Percentiles rank a stretch among this genome's conserved stretches.
Evolutionary conservation across 306 rosid species (phyloP).

Genomic region (Luffa aegyptiaca): DNA sequence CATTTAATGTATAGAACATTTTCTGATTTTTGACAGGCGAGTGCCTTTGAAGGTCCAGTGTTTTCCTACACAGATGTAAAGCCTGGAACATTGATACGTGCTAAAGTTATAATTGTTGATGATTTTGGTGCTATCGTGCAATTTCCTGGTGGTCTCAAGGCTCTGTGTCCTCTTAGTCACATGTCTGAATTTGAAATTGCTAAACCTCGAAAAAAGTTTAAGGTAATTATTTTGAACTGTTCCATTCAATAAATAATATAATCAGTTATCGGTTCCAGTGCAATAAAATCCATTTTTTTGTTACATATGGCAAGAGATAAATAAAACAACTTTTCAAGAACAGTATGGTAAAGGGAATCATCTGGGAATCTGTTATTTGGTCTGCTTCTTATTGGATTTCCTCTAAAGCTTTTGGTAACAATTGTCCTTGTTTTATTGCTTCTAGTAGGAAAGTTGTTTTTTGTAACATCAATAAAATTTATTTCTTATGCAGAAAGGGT

Average conservation of each 20-base stretch:
- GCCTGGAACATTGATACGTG: slow-evolving; percentile 88
- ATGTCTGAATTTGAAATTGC: slow-evolving; percentile 96
- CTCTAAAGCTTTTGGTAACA: not conserved
- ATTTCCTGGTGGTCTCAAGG: slow-evolving; percentile 96
- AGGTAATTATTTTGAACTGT: slow-evolving; percentile 31
- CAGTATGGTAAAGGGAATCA: not conserved
- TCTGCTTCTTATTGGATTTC: not conserved
- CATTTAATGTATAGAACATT: not conserved
- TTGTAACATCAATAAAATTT: not conserved
- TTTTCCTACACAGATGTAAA: slow-evolving; percentile 83
- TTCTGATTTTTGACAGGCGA: slow-evolving; percentile 43
- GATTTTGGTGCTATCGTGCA: slow-evolving; percentile 87
- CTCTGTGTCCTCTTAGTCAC: slow-evolving; percentile 83
- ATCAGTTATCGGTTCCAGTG: not conserved
- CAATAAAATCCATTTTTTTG: not conserved
- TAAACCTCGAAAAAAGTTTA: slow-evolving; percentile 76
- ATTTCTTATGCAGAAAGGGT: no score
- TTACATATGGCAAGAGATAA: not conserved
- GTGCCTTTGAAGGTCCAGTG: slow-evolving; percentile 79
- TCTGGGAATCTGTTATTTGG: not conserved
- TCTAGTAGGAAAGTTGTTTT: not conserved
- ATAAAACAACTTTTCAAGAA: not conserved
- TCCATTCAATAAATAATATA: not conserved
- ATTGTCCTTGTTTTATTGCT: not conserved
- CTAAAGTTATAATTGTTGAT: slow-evolving; percentile 70